Evolutionary conservation across 2,329 filamentous ascomycete species (phyloP).

Genomic region (Aspergillus hortae): DNA sequence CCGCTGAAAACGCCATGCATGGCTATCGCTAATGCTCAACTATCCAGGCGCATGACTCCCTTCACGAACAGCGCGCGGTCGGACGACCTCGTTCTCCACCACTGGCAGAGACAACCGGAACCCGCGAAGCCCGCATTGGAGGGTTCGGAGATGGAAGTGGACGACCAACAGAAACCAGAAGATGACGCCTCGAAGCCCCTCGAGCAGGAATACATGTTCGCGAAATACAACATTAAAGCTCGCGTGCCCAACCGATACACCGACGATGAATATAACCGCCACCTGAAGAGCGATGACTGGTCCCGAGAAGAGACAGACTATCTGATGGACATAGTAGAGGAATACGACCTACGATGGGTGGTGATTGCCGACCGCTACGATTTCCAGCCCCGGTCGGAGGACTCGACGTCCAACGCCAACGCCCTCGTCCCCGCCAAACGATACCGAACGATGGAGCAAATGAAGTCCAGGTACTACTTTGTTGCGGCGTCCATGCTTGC

Average conservation of each 20-base stretch:
- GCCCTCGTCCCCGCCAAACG: conserved; percentile 40
- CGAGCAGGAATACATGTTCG: conserved; percentile 59
- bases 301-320: conserved; percentile 93
- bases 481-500: conserved; percentile 80
- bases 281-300: conserved; percentile 75
- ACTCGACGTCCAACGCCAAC: conserved; percentile 18
- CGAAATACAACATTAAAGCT: conserved; percentile 83
- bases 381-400: conserved; percentile 41
- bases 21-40: conserved; percentile 32
- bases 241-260: conserved; percentile 72
- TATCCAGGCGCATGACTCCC: conserved; percentile 61
- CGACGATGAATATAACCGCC: conserved; percentile 78
- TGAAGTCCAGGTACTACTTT: conserved; percentile 88
- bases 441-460: conserved; percentile 74
- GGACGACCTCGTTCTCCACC: conserved; percentile 68
- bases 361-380: conserved; percentile 92
- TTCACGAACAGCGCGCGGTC: conserved; percentile 76
- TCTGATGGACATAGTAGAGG: conserved; percentile 67
- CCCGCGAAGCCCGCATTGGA: conserved; percentile 38
- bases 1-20: conserved; percentile 43
- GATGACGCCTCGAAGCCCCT: conserved; percentile 27
- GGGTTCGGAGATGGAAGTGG: conserved; percentile 33
- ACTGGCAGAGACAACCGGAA: conserved; percentile 71
- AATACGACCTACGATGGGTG: conserved; percentile 86
- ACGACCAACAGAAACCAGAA: conserved; percentile 39